Base-by-base conservation (phyloP, 2,329 filamentous ascomycete genomes). In the Aspergillus sp. region DNA sequence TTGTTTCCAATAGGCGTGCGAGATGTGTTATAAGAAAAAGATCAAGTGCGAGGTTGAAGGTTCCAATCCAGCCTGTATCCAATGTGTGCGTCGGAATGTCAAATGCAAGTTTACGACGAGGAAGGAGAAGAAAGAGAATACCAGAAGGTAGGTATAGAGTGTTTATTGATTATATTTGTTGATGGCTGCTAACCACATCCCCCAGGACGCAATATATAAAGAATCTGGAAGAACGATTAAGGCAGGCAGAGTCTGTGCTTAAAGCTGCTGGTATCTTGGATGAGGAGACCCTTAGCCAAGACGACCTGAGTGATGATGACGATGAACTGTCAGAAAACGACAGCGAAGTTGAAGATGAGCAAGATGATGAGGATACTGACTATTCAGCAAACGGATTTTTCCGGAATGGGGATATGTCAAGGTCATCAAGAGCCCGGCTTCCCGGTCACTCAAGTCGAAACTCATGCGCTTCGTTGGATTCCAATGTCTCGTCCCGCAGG, bases 41-140 rank as follows among this genome's bases (percentile, higher is more conserved):
- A 91, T 95, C 70, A 95, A 95, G 72, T 96, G 91, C 69, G 90
- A 95, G 64, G 87, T 90, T 54, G 93, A 93, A 70, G 79, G 90
- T 60, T 88, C 89, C 26, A 79, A 85, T 41, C 30, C 44, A 6
- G 39, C 49, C 13, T 96, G 90, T 71, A 85, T 86, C 5, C 90
- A 95, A 69, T 96, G 90, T 67, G 83, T 85, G 63, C 95, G 95
- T 66, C 94, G 95, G 74, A 95, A 94, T 74, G 93, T 88, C 6
- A 87, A 90, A 58, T 96, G 91, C 69, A 81, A 93, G 57, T 95
- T 95, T 64, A 94, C 90, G 2, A 86, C 93, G 61, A 87, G 93
- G 36, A 88, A 94, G 72, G 95, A 95, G 80, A 95, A 95, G 76
- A 78, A 88, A 48, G 89, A 85, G 62, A 88, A 89, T 46, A 88